Evolutionary conservation across 2,329 filamentous ascomycete species (phyloP).

Genomic region (Herpomyces periplanetae): DNA sequence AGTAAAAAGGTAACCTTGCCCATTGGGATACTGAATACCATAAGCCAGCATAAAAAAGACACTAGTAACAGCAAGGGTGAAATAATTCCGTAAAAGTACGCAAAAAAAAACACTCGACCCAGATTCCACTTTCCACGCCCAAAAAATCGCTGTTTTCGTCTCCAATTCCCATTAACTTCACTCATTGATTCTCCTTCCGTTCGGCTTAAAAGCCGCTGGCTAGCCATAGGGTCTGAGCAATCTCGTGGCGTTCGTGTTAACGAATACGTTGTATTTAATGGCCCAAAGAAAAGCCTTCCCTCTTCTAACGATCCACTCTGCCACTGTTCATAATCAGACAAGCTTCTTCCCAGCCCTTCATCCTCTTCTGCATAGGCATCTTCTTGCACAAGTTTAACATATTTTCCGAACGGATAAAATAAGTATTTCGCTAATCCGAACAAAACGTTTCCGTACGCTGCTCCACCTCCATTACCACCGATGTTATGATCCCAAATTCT

Average conservation of each 20-base stretch:
- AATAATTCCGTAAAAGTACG: slow-evolving; percentile 76
- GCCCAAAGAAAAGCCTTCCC: slow-evolving; percentile 77
- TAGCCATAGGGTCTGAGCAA: slow-evolving; percentile 11
- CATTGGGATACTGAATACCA: slow-evolving; percentile 97
- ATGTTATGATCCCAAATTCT: no score
- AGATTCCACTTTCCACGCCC: slow-evolving; percentile 83
- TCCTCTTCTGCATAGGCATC: slow-evolving; percentile 83
- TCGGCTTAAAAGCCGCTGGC: slow-evolving; percentile 20
- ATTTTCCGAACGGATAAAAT: slow-evolving; percentile 86
- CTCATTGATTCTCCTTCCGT: slow-evolving; percentile 13
- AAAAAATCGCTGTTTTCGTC: slow-evolving; percentile 44
- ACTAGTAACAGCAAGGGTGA: slow-evolving; percentile 52
- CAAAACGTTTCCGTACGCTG: slow-evolving; percentile 49
- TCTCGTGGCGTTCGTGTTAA: slow-evolving; percentile 51
- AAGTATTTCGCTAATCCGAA: slow-evolving; percentile 52
- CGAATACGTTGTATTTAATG: slow-evolving; percentile 23
- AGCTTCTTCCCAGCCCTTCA: slow-evolving; percentile 71
- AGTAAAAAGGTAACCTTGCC: slow-evolving; percentile 67
- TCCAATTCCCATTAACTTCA: slow-evolving; percentile 7
- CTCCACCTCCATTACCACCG: slow-evolving; percentile 33
- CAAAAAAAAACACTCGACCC: slow-evolving; percentile 72
- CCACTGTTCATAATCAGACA: slow-evolving; percentile 96
- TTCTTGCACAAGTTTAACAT: slow-evolving; percentile 66
- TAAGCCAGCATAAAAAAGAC: slow-evolving; percentile 62
- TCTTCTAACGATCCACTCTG: slow-evolving; percentile 89